Evolutionary conservation across 192 early-diverging fungal species (phyloP).

Genomic region (Backusella circina): DNA sequence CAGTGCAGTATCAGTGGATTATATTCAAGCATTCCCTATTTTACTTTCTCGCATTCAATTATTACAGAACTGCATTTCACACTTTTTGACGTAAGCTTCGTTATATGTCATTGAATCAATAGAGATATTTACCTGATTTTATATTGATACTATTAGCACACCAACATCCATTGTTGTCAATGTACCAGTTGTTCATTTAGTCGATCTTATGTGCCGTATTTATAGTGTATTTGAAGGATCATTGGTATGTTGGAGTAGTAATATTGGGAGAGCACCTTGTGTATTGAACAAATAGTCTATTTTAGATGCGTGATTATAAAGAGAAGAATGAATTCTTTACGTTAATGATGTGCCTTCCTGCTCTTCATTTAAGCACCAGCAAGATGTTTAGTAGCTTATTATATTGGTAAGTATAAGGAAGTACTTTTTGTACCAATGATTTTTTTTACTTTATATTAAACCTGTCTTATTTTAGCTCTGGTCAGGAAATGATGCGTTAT

Average conservation of each 20-base stretch:
- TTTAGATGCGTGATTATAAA: slow-evolving; percentile 37
- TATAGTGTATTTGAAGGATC: slow-evolving; percentile 41
- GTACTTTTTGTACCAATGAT: background rate
- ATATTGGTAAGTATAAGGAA: slow-evolving; percentile 37
- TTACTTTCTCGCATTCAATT: slow-evolving; percentile 32
- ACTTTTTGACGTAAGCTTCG: slow-evolving; percentile 33
- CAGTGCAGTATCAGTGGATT: slow-evolving; percentile 35
- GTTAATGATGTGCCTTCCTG: slow-evolving; percentile 43
- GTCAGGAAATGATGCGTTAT: slow-evolving; percentile 27
- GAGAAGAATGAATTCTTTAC: slow-evolving; percentile 47
- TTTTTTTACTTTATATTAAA: background rate
- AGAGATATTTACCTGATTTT: background rate
- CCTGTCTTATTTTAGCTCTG: slow-evolving; percentile 18
- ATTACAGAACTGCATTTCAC: slow-evolving; percentile 33
- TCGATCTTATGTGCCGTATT: slow-evolving; percentile 45
- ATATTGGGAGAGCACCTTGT: background rate
- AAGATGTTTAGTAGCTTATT: slow-evolving; percentile 41
- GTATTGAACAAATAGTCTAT: background rate
- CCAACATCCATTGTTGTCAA: slow-evolving; percentile 37
- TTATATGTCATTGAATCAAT: no score
- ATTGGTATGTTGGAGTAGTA: slow-evolving; percentile 21
- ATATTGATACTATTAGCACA: slow-evolving; percentile 29
- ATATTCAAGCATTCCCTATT: slow-evolving; percentile 35
- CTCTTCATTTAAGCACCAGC: slow-evolving; percentile 37
- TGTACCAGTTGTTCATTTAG: slow-evolving; percentile 46